Evolutionary conservation across 1,284 basidiomycete species (phyloP), one percentile per base, ranked within the genome.

Genomic region (Blastosporella zonata): DNA sequence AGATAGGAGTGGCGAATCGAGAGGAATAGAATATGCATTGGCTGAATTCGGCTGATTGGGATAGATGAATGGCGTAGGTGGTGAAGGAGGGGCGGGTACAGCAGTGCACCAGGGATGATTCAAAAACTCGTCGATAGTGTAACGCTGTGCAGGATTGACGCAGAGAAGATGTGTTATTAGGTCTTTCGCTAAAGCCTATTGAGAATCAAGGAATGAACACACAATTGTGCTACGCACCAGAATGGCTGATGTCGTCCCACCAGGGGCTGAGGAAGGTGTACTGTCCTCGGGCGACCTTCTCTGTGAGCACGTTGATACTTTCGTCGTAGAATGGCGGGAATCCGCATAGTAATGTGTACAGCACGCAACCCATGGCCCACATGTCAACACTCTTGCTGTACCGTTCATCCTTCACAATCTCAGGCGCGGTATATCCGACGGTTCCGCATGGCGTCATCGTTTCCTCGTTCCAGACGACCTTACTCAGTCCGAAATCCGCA

Each of bases 281-380:
- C 67, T 97, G 90, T 6, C 97, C 97, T 55, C 90, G 79, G 1
- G 97, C 97, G 15, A 99, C 97, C 71, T 99, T 99, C 68, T 99
- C 96, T 0, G 97, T 99, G 41, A 99, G 78, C 39, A 97, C 93
- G 59, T 91, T 93, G 71, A 99, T 99, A 62, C 92, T 96, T 70
- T 99, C 97, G 60, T 99, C 97, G 69, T 99, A 99, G 74, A 99
- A 99, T 0, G 97, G 92, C 46, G 94, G 93, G 74, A 97, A 97
- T 45, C 96, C 97, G 63, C 97, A 99, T n/a, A 99, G 81, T 2
- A 99, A 74, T 1, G 97, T 99, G 72, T 99, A 99, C 3, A 99
- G 78, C 18, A 99, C 97, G 67, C 97, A 99, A 23, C 97, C 97
- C 33, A 99, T 73, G 2, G 97, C 97, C 97, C 97, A 99, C 97